phyloP scores from a whole-genome alignment of 2,329 filamentous ascomycete genomes.

The Fusarium chlamydosporum region DNA sequence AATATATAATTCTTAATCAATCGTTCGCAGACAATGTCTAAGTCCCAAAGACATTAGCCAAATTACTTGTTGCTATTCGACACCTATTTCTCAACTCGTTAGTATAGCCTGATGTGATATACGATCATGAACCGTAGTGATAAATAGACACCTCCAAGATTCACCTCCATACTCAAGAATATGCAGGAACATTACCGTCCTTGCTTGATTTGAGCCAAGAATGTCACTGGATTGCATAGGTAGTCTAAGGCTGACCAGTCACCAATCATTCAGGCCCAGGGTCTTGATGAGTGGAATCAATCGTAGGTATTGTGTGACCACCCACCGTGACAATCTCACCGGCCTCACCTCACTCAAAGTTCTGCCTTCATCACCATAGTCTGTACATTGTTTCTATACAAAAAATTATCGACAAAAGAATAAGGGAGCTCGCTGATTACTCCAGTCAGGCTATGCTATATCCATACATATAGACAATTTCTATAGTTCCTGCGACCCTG shows the following conservation, averaged over 20 bases:
- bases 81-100: not conserved
- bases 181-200: conserved; percentile 35
- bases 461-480: conserved; percentile 45
- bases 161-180: not conserved
- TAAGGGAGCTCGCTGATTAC: conserved; percentile 45
- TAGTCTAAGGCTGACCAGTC: conserved; percentile 23
- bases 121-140: not conserved
- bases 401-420: conserved; percentile 47
- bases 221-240: conserved; percentile 14
- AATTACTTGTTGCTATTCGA: not conserved
- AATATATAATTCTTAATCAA: not conserved
- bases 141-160: not conserved
- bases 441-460: conserved; percentile 41
- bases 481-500: conserved; percentile 42
- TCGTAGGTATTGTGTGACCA: conserved; percentile 2
- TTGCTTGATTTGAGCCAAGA: conserved; percentile 12
- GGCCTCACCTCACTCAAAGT: not conserved
- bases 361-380: not conserved
- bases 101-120: no score
- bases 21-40: not conserved
- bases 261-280: conserved; percentile 1
- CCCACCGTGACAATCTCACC: not conserved
- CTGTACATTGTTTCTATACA: conserved; percentile 7
- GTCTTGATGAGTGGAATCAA: conserved; percentile 1
- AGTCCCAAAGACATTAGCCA: not conserved